Conservation (phyloP, 202 grass and related monocot species). For the Saccharum hybrid region DNA sequence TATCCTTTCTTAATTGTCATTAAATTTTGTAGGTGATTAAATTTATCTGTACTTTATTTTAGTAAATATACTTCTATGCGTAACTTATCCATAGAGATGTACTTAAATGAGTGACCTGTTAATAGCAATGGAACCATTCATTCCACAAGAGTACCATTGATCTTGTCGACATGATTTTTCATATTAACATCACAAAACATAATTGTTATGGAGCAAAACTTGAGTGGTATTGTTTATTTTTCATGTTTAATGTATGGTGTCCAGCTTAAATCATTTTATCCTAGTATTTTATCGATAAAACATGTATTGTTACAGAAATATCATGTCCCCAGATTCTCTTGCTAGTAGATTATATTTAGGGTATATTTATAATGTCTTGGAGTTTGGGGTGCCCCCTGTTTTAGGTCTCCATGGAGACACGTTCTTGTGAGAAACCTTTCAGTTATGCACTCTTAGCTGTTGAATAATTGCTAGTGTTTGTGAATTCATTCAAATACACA, state of each 20-base stretch:
- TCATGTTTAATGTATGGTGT: not conserved
- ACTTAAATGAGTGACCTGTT: not conserved
- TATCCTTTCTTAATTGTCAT: not conserved
- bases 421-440: not conserved
- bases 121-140: not conserved
- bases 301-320: not conserved
- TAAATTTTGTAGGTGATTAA: not conserved
- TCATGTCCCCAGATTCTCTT: not conserved
- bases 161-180: not conserved
- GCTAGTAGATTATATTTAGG: not conserved
- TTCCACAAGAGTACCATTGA: not conserved
- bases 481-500: slow-evolving; percentile 26
- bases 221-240: not conserved
- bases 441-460: slow-evolving; percentile 16
- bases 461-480: slow-evolving; percentile 30
- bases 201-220: not conserved
- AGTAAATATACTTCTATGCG: slow-evolving; percentile 8
- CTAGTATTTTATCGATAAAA: not conserved
- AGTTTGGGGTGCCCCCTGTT: not conserved
- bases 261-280: not conserved
- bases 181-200: slow-evolving; percentile 7
- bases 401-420: not conserved
- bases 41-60: slow-evolving; percentile 31
- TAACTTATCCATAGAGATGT: not conserved
- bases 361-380: slow-evolving; percentile 11